These are phyloP conservation scores for Pinus tabuliformis DNA, from an alignment of 75 land plant genomes.

Conservation along the genomic window DNA sequence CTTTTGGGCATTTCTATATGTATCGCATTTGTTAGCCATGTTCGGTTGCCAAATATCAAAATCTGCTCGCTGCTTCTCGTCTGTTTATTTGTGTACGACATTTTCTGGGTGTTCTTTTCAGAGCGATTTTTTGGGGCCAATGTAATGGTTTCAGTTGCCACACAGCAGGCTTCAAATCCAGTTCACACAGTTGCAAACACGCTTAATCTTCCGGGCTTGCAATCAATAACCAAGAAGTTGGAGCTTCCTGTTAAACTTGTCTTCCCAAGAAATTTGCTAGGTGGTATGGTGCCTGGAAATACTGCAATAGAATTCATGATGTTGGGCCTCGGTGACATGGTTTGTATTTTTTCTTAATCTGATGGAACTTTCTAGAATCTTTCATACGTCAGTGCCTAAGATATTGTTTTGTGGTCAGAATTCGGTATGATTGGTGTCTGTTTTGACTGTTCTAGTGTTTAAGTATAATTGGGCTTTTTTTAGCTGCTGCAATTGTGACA, in stretches of 20 bases:
- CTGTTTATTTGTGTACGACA: constrained; percentile 87
- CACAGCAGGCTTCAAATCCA: constrained; percentile 90
- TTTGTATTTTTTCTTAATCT: constrained; percentile 21
- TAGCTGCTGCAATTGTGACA: neutral
- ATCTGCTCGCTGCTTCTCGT: constrained; percentile 79
- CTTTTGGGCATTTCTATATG: constrained; percentile 85
- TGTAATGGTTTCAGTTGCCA: constrained; percentile 99
- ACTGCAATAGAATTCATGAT: constrained; percentile 67
- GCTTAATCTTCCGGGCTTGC: constrained; percentile 83
- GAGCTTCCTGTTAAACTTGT: constrained; percentile 93
- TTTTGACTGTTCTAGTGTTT: neutral
- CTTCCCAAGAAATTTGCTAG: constrained; percentile 82
- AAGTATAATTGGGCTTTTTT: neutral
- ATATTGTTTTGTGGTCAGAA: neutral
- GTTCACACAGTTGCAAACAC: constrained; percentile 84
- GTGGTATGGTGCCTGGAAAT: constrained; percentile 44
- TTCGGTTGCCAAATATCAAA: constrained; percentile 91
- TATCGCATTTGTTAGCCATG: constrained; percentile 92
- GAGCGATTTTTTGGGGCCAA: constrained; percentile 91
- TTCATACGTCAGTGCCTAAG: neutral
- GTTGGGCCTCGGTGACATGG: constrained; percentile 99
- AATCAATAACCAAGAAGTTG: constrained; percentile 81
- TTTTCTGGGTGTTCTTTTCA: constrained; percentile 96
- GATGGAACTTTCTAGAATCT: neutral
- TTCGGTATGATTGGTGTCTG: neutral